Evolutionary conservation across 371 early-diverging fungal genomes (phyloP), one percentile per base, ranked within the genome.

Genomic region (Rhizopus arrhizus): DNA sequence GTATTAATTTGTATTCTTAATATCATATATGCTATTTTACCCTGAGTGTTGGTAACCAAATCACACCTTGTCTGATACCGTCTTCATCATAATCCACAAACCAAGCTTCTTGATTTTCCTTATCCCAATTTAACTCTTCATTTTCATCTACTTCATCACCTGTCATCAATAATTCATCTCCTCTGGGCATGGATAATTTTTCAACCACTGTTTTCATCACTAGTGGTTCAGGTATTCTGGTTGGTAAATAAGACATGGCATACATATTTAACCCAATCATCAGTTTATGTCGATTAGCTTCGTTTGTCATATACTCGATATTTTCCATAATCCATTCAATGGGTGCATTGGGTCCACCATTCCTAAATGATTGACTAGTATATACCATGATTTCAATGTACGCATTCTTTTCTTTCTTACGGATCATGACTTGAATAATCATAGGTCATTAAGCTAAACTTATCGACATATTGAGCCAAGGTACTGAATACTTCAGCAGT

Each of bases 361-460:
- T 66, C 9, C 75, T 79, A 57, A 9, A 43, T 13, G 33, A n/a
- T 9, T 42, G 13, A 40, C 11, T 35, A 28, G 43, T 8, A 34
- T 48, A 53, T 22, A 22, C 22, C 22, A 22, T 22, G 22, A 22
- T 22, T 22, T 22, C 22, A 22, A 22, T 22, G 22, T 22, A 22
- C 22, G 22, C 22, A 31, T 16, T 38, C 22, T 42, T 43, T 41
- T 16, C 10, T 28, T 16, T 59, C 68, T 69, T 66, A 81, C 80
- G 61, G 63, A 31, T 68, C 43, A 33, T 71, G 68, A 15, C 66
- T 69, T 1, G 84, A 82, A 67, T 73, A 85, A 58, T 88, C 88
- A 64, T 86, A 86, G 4, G 84, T 84, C 85, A 88, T 86, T 22
- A 88, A 59, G 31, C 77, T 78, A 53, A 88, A 83, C n/a, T 73